Conservation (phyloP, 768 basidiomycete genomes). For the Udeniomyces megalosporus region DNA sequence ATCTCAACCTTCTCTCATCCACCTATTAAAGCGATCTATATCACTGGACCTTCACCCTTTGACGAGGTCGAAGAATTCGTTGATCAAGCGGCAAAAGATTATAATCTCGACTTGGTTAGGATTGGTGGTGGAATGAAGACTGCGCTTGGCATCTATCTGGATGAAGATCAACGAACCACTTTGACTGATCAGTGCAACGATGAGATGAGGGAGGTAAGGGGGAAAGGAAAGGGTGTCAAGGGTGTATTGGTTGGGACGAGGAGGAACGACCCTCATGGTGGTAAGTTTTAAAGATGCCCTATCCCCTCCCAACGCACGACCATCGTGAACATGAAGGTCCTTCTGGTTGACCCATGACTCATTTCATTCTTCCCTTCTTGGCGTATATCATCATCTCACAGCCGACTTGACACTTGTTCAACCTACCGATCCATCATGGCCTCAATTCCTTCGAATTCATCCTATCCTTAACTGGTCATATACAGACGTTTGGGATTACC, state of each 20-base stretch:
- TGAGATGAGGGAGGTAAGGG: slow-evolving; percentile 13
- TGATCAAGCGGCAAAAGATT: slow-evolving; percentile 40
- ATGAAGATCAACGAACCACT: slow-evolving; percentile 19
- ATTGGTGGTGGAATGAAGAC: slow-evolving; percentile 50
- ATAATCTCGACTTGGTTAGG: slow-evolving; percentile 60
- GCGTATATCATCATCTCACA: slow-evolving; percentile 25
- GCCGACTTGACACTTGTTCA: slow-evolving; percentile 55
- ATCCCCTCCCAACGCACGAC: not conserved
- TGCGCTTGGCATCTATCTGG: slow-evolving; percentile 59
- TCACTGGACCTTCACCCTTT: slow-evolving; percentile 81
- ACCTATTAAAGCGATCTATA: slow-evolving; percentile 51
- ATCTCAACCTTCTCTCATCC: slow-evolving; percentile 29
- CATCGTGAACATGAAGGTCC: too few relatives aligned
- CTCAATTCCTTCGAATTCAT: slow-evolving; percentile 72
- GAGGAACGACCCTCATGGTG: slow-evolving; percentile 80
- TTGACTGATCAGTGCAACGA: not conserved
- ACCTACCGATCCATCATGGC: slow-evolving; percentile 82
- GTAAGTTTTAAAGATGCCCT: too few relatives aligned
- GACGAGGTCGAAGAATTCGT: slow-evolving; percentile 71
- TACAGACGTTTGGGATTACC: slow-evolving; percentile 71
- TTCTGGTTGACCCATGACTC: not conserved
- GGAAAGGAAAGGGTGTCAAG: slow-evolving; percentile 35
- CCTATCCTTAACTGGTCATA: slow-evolving; percentile 96
- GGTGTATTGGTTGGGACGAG: slow-evolving; percentile 83
- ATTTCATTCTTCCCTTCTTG: not conserved